Evolutionary conservation across 75 land plant genomes (phyloP).

Genomic region (Pinus taeda): DNA sequence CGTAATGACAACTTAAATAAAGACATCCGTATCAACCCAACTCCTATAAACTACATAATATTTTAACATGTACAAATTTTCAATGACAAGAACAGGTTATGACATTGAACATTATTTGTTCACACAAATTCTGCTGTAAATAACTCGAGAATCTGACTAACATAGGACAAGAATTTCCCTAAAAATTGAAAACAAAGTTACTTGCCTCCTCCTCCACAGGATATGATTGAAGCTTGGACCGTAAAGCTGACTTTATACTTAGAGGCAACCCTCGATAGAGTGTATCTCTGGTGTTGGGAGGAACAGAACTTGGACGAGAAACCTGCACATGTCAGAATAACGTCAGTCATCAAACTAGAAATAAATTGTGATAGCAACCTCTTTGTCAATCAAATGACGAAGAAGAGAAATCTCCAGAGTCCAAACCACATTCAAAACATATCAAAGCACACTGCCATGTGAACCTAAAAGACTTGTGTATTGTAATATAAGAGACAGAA

Average conservation of each 20-base stretch:
- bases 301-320: constrained; percentile 71
- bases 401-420: too few relatives aligned
- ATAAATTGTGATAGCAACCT: too few relatives aligned
- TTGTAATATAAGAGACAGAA: too few relatives aligned
- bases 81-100: background rate
- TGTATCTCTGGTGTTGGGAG: constrained; percentile 81
- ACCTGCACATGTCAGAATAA: constrained; percentile 36
- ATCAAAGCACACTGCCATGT: too few relatives aligned
- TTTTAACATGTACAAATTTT: background rate
- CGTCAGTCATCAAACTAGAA: too few relatives aligned
- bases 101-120: background rate
- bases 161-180: background rate
- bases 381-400: too few relatives aligned
- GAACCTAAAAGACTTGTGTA: too few relatives aligned
- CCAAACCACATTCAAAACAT: too few relatives aligned
- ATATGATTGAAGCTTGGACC: constrained; percentile 42
- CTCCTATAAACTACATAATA: too few relatives aligned
- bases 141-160: background rate
- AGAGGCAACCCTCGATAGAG: constrained; percentile 77
- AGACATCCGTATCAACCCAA: too few relatives aligned
- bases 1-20: too few relatives aligned
- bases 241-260: constrained; percentile 58
- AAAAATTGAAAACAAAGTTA: background rate
- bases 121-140: background rate
- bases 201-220: constrained; percentile 52